Evolutionary conservation across 2,329 filamentous ascomycete genomes (phyloP).

Genomic region (Diplodia corticola): DNA sequence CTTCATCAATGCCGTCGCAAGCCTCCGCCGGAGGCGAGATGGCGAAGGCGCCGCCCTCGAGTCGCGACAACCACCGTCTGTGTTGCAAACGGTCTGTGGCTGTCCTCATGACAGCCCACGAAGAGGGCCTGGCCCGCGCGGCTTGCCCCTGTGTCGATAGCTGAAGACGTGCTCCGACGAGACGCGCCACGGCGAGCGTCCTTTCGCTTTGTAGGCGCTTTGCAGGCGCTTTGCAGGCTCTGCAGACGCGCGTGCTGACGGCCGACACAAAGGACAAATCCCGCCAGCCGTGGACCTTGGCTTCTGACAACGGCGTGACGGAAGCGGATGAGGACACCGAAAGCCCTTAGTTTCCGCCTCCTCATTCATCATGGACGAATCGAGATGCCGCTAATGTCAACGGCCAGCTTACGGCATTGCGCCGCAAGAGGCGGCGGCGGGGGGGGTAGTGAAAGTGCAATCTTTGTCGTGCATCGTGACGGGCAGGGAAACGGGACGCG

Average conservation of each 20-base stretch:
- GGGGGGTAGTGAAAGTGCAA: conserved; percentile 5
- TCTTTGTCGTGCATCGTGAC: background rate
- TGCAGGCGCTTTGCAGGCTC: background rate
- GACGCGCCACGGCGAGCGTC: background rate
- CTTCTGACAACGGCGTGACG: conserved; percentile 18
- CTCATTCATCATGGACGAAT: background rate
- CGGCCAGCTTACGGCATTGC: conserved; percentile 10
- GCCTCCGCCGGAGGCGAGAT: conserved; percentile 2
- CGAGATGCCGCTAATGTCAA: background rate
- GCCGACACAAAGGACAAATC: background rate
- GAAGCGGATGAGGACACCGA: conserved; percentile 21
- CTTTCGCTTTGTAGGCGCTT: no score
- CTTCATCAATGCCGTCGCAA: background rate
- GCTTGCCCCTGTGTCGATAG: background rate
- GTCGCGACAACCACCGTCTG: background rate
- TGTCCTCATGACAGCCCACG: background rate
- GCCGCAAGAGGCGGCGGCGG: background rate
- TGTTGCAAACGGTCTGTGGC: conserved; percentile 12
- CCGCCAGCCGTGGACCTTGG: background rate
- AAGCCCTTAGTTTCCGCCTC: conserved; percentile 6
- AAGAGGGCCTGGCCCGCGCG: background rate
- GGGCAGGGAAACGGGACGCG: background rate
- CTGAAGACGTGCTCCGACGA: background rate
- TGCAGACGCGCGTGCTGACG: background rate
- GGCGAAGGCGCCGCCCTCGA: background rate